phyloP scores from a whole-genome alignment of 768 basidiomycete genomes.

The Phylloporus arenicola region DNA sequence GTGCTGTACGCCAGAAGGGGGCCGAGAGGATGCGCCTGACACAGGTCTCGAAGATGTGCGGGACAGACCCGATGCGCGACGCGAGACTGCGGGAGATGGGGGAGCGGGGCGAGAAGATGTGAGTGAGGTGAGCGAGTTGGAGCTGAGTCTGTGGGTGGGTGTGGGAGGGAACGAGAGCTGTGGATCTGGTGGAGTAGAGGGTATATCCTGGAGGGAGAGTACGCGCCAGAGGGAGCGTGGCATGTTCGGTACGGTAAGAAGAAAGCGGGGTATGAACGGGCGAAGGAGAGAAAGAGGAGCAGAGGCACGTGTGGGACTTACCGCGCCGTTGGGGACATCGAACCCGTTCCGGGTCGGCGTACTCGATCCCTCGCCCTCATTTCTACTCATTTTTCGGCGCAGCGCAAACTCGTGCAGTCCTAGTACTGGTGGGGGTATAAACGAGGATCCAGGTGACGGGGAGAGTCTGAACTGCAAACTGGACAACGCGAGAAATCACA shows the following conservation, averaged over 20 bases:
- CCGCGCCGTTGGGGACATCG: slow-evolving; percentile 14
- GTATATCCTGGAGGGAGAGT: slow-evolving; percentile 26
- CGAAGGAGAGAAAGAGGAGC: slow-evolving; percentile 10
- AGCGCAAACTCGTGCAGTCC: neutral
- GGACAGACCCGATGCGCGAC: slow-evolving; percentile 33
- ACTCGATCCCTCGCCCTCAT: neutral
- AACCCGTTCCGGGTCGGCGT: neutral
- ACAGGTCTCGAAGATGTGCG: slow-evolving; percentile 23
- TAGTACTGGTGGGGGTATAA: neutral
- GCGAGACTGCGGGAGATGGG: slow-evolving; percentile 50
- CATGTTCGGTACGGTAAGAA: slow-evolving; percentile 28
- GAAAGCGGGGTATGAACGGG: slow-evolving; percentile 22
- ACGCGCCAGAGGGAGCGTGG: slow-evolving; percentile 24
- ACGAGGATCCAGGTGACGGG: neutral
- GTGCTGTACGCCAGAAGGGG: slow-evolving; percentile 5
- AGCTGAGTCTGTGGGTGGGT: neutral
- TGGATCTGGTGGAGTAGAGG: neutral
- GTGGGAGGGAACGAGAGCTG: neutral
- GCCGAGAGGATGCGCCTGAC: slow-evolving; percentile 18
- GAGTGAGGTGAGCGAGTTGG: slow-evolving; percentile 22
- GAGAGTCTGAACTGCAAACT: neutral
- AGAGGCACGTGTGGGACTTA: slow-evolving; percentile 9
- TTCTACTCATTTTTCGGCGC: slow-evolving; percentile 14
- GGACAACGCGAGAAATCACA: neutral
- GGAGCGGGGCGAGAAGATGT: slow-evolving; percentile 55